Base-by-base conservation (phyloP, 2,329 filamentous ascomycete species). In the Pyrenophora seminiperda region DNA sequence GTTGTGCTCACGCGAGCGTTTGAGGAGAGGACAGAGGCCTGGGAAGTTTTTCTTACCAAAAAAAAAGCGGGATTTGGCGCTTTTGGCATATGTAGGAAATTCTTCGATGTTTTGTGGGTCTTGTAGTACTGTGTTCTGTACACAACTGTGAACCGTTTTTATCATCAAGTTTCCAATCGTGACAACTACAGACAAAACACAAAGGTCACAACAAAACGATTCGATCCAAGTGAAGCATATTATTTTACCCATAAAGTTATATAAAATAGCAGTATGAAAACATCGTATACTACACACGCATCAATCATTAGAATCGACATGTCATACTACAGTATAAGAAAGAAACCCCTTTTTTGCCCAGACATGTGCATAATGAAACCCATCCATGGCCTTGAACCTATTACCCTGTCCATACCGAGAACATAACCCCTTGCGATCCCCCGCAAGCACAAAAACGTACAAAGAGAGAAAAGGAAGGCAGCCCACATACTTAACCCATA, bases 401-500 rank as follows among this genome's bases (percentile, higher is more conserved):
- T 20, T 9, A 10, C 24, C 7, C 13, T 11, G 7, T 10, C 24
- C 33, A 20, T 30, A 34, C 40, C 30, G 34, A 18, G 47, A 41
- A 10, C 1, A 13, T 27, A 2, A 27, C 10, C 2, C 24, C 24
- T 27, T 27, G 24, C 10, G 4, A 27, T 27, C 20, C 4, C 20
- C 9, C 24, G 24, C 24, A 9, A 11, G 13, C 10, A 20, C 29
- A 9, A 11, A 27, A 27, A 20, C 29, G 13, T 27, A 24, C 24
- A n/a, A 41, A 20, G 27, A 20, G 13, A 27, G 9, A 6, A 44
- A 45, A n/a, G n/a, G n/a, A 29, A 27, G 7, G 10, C 39, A 48
- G 27, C 2, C 2, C 6, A 39, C 15, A 36, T 15, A 14, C 31
- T 22, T 45, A 56, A 22, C 41, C 63, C 36, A 64, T 50, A 40